A percentile compares a stretch with the other conserved stretches of the same genome.
These are phyloP conservation scores for Marsdenia floribunda DNA, from an alignment of 257 asterid species.

Conservation along the genomic window DNA sequence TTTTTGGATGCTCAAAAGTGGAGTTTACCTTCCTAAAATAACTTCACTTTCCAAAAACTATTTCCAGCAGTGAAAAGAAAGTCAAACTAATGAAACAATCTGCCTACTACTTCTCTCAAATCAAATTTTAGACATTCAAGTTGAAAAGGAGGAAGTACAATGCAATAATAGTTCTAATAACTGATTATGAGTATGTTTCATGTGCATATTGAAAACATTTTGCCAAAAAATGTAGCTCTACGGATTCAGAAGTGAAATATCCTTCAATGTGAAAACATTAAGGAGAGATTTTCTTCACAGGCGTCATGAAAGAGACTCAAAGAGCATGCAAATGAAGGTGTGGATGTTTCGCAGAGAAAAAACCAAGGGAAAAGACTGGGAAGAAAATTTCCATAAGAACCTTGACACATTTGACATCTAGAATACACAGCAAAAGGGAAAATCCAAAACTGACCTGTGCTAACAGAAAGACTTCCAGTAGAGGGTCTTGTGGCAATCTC, in stretches of 20 bases:
- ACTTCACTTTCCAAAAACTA: not conserved
- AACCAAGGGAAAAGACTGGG: not conserved
- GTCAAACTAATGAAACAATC: not conserved
- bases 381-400: not conserved
- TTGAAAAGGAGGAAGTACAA: not conserved
- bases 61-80: not conserved
- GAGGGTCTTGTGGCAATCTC: conserved; percentile 73
- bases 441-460: conserved; percentile 39
- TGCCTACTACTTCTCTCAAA: not conserved
- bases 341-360: not conserved
- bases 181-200: not conserved
- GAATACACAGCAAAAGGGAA: conserved; percentile 6
- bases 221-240: not conserved
- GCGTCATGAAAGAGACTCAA: not conserved
- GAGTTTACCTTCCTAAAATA: not conserved
- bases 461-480: conserved; percentile 50
- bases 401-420: not conserved
- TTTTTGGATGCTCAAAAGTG: not conserved
- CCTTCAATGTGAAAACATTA: not conserved
- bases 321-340: not conserved
- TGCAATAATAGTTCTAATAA: not conserved
- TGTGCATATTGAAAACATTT: not conserved
- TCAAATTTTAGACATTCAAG: not conserved
- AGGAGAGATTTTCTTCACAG: not conserved
- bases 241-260: not conserved